Evolutionary conservation across 441 rosid species (phyloP), one percentile per base, ranked within the genome.

Genomic region (Eutrema salsugineum): DNA sequence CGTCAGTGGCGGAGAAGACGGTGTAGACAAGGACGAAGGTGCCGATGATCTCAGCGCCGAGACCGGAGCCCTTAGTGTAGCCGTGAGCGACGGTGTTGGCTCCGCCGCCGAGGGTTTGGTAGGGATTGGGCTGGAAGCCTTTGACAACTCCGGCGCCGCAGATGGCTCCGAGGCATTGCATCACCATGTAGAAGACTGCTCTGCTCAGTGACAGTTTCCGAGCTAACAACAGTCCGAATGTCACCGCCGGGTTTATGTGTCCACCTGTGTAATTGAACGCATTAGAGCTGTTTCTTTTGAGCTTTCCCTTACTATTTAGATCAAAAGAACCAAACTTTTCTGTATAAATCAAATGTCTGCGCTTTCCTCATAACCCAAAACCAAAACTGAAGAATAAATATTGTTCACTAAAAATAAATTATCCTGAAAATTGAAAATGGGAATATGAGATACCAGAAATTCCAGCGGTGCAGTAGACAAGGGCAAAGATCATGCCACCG

Each of bases 401-500:
- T 27, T 27, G 28, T 27, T 27, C 4, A 27, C 28, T 27, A 2
- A 27, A 27, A 27, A n/a, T n/a, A n/a, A n/a, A n/a, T n/a, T n/a
- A n/a, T n/a, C n/a, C n/a, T n/a, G n/a, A n/a, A n/a, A n/a, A n/a
- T n/a, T n/a, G n/a, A n/a, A n/a, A n/a, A n/a, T n/a, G 24, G 24
- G 24, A 22, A 22, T 22, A n/a, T n/a, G n/a, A n/a, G 24, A 22
- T 30, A 40, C 97, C 97, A 50, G 97, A 92, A 68, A 92, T 92
- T 10, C 97, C 97, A 39, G 98, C 98, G 20, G 98, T 88, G 10
- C 98, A 90, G 82, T 92, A 92, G 33, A 92, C 97, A 32, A 92
- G 97, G 32, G 88, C 94, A 76, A 92, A 92, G 84, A 92, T 92
- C 97, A 92, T 92, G 71, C 98, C 98, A 49, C 98, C 96, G 22